Percentiles rank a stretch among this genome's conserved stretches.
Conservation (phyloP, 345 rosid genomes). For the Eucalyptus shirleyi region DNA sequence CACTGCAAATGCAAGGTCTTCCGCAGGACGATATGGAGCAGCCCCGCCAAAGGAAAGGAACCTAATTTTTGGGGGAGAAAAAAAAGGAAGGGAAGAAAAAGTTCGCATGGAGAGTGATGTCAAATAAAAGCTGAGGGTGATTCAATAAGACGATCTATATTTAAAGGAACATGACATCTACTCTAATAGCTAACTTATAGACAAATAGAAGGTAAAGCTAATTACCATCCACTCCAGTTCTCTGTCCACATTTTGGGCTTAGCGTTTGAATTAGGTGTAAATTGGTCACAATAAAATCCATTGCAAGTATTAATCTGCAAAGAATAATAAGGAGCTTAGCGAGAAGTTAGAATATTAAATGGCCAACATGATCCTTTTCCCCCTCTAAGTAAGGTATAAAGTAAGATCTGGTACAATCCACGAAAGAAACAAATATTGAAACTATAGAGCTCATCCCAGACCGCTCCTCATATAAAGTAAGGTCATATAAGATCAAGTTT, state of each 20-base stretch:
- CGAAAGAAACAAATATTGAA: neutral
- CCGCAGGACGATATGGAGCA: slow-evolving; percentile 79
- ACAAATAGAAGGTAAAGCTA: neutral
- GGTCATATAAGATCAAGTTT: neutral
- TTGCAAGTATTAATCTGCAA: slow-evolving; percentile 92
- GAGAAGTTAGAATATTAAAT: neutral
- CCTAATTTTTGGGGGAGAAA: slow-evolving; percentile 18
- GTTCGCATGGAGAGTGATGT: neutral
- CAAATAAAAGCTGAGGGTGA: neutral
- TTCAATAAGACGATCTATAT: neutral
- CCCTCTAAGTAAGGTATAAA: neutral
- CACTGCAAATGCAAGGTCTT: slow-evolving; percentile 89
- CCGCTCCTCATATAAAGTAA: neutral
- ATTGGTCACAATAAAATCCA: slow-evolving; percentile 95
- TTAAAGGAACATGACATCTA: neutral
- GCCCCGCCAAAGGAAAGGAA: slow-evolving; percentile 69
- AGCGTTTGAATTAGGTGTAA: slow-evolving; percentile 74
- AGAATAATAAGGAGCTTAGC: neutral
- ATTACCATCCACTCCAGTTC: slow-evolving; percentile 96
- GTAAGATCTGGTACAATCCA: neutral
- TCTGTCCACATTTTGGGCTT: slow-evolving; percentile 99
- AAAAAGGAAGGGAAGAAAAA: neutral
- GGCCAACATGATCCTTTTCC: neutral
- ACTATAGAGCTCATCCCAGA: neutral
- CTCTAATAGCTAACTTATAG: neutral